A percentile compares a stretch with the other conserved stretches of the same genome.
These are phyloP conservation scores for Cercospora zeae-maydis DNA, from an alignment of 2,329 filamentous ascomycete genomes.

Conservation along the genomic window DNA sequence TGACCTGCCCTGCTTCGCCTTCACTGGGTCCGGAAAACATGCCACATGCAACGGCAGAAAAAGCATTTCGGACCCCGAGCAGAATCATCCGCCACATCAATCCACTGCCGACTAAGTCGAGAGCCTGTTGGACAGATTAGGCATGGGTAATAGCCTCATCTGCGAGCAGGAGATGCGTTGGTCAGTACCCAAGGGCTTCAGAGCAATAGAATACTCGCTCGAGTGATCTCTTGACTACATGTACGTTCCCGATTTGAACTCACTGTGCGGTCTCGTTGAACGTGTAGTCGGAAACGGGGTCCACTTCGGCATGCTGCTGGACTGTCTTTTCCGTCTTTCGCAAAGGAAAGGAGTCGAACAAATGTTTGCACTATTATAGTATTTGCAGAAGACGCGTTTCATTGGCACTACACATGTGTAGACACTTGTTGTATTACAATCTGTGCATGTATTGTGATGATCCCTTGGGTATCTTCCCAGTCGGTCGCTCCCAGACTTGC, in stretches of 20 bases:
- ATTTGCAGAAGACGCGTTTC: not conserved
- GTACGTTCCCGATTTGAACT: too few relatives aligned
- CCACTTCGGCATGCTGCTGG: not conserved
- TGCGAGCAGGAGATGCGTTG: not conserved
- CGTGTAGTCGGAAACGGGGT: too few relatives aligned
- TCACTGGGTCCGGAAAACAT: not conserved
- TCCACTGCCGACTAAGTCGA: too few relatives aligned
- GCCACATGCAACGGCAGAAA: not conserved
- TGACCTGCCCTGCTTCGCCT: too few relatives aligned
- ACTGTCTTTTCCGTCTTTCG: not conserved
- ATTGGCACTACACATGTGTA: not conserved
- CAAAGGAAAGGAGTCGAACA: not conserved
- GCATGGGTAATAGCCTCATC: not conserved
- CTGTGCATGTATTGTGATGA: not conserved
- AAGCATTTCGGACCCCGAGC: not conserved
- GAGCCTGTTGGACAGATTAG: not conserved
- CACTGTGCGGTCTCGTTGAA: too few relatives aligned
- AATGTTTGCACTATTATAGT: not conserved
- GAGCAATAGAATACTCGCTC: too few relatives aligned
- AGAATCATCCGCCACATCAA: not conserved
- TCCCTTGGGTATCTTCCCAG: not conserved
- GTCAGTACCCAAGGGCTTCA: not conserved
- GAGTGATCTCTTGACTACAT: too few relatives aligned
- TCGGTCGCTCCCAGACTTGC: slow-evolving; percentile 7
- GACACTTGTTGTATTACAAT: not conserved